phyloP scores from a whole-genome alignment of 2,329 filamentous ascomycete genomes.

The Camillea tinctor region DNA sequence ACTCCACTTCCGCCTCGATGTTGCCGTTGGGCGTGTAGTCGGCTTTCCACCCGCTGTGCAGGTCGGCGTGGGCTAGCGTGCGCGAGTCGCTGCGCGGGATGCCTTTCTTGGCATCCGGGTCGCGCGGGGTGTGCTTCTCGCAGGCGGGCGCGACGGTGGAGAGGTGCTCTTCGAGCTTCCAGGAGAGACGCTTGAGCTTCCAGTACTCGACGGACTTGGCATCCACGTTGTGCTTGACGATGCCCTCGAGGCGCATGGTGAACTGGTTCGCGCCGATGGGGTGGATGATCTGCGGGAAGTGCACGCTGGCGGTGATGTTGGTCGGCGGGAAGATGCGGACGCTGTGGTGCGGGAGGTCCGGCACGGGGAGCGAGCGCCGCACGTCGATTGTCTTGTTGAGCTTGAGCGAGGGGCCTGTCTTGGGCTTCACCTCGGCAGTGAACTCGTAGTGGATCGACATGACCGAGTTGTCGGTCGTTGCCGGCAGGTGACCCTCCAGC shows the following conservation, averaged over 20 bases:
- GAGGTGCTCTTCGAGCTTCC: slow-evolving; percentile 88
- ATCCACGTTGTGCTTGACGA: slow-evolving; percentile 67
- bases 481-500: slow-evolving; percentile 81
- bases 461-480: slow-evolving; percentile 72
- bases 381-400: slow-evolving; percentile 69
- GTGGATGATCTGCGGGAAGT: slow-evolving; percentile 80
- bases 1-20: slow-evolving; percentile 80
- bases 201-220: slow-evolving; percentile 75
- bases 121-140: slow-evolving; percentile 64
- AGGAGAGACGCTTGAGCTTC: slow-evolving; percentile 87
- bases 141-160: slow-evolving; percentile 79
- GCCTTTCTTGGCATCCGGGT: slow-evolving; percentile 55
- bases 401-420: slow-evolving; percentile 57
- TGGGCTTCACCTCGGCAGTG: slow-evolving; percentile 62
- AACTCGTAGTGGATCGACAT: slow-evolving; percentile 78
- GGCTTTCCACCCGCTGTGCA: slow-evolving; percentile 89
- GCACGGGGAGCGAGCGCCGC: slow-evolving; percentile 71
- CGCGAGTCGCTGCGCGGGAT: slow-evolving; percentile 72
- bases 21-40: slow-evolving; percentile 57
- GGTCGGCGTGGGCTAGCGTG: slow-evolving; percentile 74
- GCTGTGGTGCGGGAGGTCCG: slow-evolving; percentile 80
- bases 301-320: slow-evolving; percentile 82
- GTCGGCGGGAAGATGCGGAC: slow-evolving; percentile 95
- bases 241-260: slow-evolving; percentile 79
- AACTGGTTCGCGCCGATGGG: slow-evolving; percentile 81